phyloP scores from a whole-genome alignment of 108 stramenopile genomes.

The Seminavis robusta region DNA sequence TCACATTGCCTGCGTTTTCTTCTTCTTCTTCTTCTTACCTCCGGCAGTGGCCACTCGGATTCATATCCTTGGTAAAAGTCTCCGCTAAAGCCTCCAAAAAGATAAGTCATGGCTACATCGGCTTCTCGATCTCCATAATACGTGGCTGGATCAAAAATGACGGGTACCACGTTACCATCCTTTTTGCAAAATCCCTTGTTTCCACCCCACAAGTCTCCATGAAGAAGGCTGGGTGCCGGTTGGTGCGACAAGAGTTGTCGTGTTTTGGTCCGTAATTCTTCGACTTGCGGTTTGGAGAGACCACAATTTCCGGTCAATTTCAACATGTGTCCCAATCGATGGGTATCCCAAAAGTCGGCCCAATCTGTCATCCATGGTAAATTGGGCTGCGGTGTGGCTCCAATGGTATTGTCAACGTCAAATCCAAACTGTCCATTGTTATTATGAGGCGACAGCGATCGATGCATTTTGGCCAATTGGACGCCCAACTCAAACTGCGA shows the following conservation, averaged over 20 bases:
- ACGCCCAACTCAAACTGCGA: conserved; percentile 59
- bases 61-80: conserved; percentile 79
- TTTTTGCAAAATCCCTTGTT: conserved; percentile 63
- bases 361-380: conserved; percentile 66
- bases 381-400: conserved; percentile 75
- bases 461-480: conserved; percentile 55
- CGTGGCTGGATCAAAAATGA: conserved; percentile 81
- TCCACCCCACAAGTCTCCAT: conserved; percentile 85
- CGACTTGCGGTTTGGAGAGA: conserved; percentile 14
- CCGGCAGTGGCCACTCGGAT: conserved; percentile 61
- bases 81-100: conserved; percentile 67
- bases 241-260: conserved; percentile 55
- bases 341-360: conserved; percentile 78
- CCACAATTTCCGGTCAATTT: conserved; percentile 43
- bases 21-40: too few species aligned
- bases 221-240: conserved; percentile 56
- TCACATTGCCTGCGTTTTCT: neutral
- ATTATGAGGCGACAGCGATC: conserved; percentile 9
- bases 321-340: conserved; percentile 75
- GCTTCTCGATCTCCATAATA: conserved; percentile 84
- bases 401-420: conserved; percentile 78
- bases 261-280: conserved; percentile 35
- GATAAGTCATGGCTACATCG: conserved; percentile 63
- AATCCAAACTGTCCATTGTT: conserved; percentile 52
- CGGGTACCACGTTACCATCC: conserved; percentile 42